Evolutionary conservation across 1,284 basidiomycete species (phyloP).

Genomic region (Trametes polyzona): DNA sequence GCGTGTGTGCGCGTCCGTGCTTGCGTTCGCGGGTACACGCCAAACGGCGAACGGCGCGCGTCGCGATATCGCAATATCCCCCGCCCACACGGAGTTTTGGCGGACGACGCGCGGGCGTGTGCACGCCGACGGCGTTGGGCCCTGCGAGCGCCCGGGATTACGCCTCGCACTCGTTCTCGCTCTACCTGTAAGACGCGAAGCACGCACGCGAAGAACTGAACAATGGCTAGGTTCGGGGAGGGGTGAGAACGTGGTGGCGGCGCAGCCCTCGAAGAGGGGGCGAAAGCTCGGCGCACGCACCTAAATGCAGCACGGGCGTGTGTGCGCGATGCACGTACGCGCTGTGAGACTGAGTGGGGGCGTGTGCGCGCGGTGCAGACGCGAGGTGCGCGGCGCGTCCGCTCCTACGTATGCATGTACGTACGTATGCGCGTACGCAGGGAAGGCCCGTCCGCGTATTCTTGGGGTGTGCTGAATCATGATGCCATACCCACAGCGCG

Average conservation of each 20-base stretch:
- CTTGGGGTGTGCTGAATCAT: conserved; percentile 10
- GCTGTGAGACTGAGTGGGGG: no score
- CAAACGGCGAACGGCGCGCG: neutral
- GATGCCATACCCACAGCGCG: conserved; percentile 16
- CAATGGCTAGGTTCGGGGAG: neutral
- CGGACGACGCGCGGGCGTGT: conserved; percentile 11
- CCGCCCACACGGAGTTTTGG: conserved; percentile 4
- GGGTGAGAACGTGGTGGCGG: conserved; percentile 6
- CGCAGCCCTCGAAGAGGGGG: conserved; percentile 1
- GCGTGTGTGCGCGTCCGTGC: neutral
- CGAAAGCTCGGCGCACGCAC: conserved; percentile 6
- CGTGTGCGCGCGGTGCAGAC: conserved; percentile 2
- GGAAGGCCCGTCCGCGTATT: conserved; percentile 3
- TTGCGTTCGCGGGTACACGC: neutral
- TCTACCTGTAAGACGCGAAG: no score
- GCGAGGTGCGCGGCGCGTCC: conserved; percentile 1
- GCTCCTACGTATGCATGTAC: no score
- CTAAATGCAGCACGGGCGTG: conserved; percentile 2
- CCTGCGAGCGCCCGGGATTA: conserved; percentile 4
- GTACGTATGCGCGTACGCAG: neutral
- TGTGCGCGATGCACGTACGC: neutral
- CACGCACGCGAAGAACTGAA: no score
- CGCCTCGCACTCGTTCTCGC: neutral
- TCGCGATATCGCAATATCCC: neutral
- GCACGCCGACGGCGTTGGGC: neutral